Percentiles rank a stretch among this genome's conserved stretches.
phyloP scores from a whole-genome alignment of 345 rosid species.

The Linum tenue region DNA sequence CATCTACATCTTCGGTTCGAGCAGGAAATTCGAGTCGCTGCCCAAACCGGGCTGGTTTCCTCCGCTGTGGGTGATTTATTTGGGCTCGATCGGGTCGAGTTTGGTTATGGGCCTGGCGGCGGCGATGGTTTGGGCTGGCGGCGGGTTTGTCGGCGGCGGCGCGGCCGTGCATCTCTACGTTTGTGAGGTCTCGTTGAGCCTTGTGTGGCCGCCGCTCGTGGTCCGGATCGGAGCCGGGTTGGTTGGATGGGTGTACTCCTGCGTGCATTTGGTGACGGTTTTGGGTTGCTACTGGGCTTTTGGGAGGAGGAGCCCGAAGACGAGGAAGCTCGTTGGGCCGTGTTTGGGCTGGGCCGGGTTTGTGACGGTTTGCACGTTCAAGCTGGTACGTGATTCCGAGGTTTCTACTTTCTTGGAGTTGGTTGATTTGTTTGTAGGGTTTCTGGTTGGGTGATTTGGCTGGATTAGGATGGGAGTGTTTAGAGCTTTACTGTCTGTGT shows the following conservation, averaged over 20 bases:
- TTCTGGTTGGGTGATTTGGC: neutral
- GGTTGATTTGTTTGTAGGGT: neutral
- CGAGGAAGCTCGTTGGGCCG: slow-evolving; percentile 22
- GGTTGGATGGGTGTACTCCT: slow-evolving; percentile 21
- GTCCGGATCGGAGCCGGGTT: slow-evolving; percentile 20
- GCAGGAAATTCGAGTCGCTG: slow-evolving; percentile 14
- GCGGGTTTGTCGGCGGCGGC: slow-evolving; percentile 15
- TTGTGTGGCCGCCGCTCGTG: slow-evolving; percentile 34
- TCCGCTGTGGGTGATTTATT: slow-evolving; percentile 21
- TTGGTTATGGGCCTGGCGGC: slow-evolving; percentile 29
- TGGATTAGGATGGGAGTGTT: neutral
- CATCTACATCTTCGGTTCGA: slow-evolving; percentile 28
- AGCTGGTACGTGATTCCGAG: slow-evolving; percentile 7
- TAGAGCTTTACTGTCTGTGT: neutral
- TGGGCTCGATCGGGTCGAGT: slow-evolving; percentile 21
- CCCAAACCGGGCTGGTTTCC: slow-evolving; percentile 30
- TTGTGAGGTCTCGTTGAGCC: slow-evolving; percentile 18
- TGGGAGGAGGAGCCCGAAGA: slow-evolving; percentile 14
- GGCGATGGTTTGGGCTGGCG: slow-evolving; percentile 31
- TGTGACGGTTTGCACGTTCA: slow-evolving; percentile 20
- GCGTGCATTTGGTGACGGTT: slow-evolving; percentile 24
- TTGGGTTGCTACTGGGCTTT: slow-evolving; percentile 18
- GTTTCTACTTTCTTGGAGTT: neutral
- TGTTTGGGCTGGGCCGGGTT: slow-evolving; percentile 31
- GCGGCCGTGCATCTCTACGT: slow-evolving; percentile 28